These are phyloP conservation scores for Collybia sp. DNA, from an alignment of 768 basidiomycete genomes.

Conservation along the genomic window DNA sequence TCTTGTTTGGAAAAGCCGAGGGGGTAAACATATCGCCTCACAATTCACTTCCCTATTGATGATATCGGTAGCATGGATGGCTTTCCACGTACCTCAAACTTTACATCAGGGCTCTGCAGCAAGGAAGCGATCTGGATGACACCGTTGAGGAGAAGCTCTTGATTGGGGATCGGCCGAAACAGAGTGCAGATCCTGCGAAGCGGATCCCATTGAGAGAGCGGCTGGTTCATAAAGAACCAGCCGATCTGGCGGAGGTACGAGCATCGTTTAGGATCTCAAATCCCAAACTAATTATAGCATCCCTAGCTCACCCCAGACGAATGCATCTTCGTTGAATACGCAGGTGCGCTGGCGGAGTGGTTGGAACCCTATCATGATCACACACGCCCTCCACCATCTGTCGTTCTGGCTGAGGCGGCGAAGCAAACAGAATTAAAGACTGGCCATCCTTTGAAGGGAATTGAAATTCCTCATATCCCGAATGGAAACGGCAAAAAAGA, in stretches of 20 bases:
- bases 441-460: slow-evolving; percentile 60
- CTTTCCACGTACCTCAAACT: slow-evolving; percentile 64
- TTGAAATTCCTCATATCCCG: slow-evolving; percentile 42
- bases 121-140: slow-evolving; percentile 77
- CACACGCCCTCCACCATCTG: slow-evolving; percentile 63
- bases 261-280: background rate
- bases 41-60: background rate
- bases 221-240: slow-evolving; percentile 40
- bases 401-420: slow-evolving; percentile 71
- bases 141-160: slow-evolving; percentile 78
- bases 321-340: slow-evolving; percentile 50
- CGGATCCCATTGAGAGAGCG: slow-evolving; percentile 55
- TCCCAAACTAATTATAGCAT: slow-evolving; percentile 7
- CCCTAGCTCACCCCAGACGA: slow-evolving; percentile 66
- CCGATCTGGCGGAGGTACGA: slow-evolving; percentile 52
- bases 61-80: slow-evolving; percentile 57
- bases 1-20: slow-evolving; percentile 57
- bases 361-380: slow-evolving; percentile 73
- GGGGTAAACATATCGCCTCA: slow-evolving; percentile 40
- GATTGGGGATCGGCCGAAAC: slow-evolving; percentile 76
- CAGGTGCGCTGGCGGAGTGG: slow-evolving; percentile 64
- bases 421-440: slow-evolving; percentile 70
- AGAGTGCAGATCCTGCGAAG: slow-evolving; percentile 43
- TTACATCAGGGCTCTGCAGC: slow-evolving; percentile 74
- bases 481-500: slow-evolving; percentile 61